These are phyloP conservation scores for Pulveroboletus sp. DNA, from an alignment of 768 basidiomycete genomes.

Conservation along the genomic window DNA sequence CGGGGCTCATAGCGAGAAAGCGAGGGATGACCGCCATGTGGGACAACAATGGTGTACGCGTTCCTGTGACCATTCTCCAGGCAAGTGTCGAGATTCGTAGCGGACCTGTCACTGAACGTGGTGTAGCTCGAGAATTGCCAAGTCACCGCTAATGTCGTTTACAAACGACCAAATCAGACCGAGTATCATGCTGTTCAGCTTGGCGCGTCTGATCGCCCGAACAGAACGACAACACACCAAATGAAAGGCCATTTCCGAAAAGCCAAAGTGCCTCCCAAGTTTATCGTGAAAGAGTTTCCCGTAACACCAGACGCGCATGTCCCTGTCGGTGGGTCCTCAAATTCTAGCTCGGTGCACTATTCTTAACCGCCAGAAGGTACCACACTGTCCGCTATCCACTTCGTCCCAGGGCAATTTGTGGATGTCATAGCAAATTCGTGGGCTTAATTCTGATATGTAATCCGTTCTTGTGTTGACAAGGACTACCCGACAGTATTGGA, in stretches of 20 bases:
- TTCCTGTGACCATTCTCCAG: slow-evolving; percentile 94
- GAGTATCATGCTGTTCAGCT: slow-evolving; percentile 93
- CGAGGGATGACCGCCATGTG: slow-evolving; percentile 94
- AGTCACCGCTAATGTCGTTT: slow-evolving; percentile 75
- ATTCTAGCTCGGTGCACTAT: not conserved
- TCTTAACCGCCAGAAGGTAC: slow-evolving; percentile 55
- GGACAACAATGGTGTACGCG: slow-evolving; percentile 82
- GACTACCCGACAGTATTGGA: slow-evolving; percentile 63
- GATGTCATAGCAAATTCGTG: slow-evolving; percentile 91
- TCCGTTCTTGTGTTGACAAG: slow-evolving; percentile 4
- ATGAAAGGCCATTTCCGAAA: slow-evolving; percentile 89
- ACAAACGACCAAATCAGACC: slow-evolving; percentile 58
- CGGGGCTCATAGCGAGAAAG: slow-evolving; percentile 91
- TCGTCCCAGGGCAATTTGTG: slow-evolving; percentile 95
- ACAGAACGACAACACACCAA: slow-evolving; percentile 68
- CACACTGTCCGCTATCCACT: slow-evolving; percentile 85
- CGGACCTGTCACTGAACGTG: slow-evolving; percentile 11
- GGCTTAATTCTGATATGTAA: slow-evolving; percentile 24
- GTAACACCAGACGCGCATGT: slow-evolving; percentile 87
- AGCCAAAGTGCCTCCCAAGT: slow-evolving; percentile 79
- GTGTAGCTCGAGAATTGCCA: slow-evolving; percentile 80
- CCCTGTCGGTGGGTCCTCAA: slow-evolving; percentile 64
- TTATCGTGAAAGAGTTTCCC: slow-evolving; percentile 81
- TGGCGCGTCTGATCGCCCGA: slow-evolving; percentile 71
- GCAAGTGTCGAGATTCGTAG: slow-evolving; percentile 40